Evolutionary conservation across 192 early-diverging fungal species (phyloP).

Genomic region (Gaertneriomyces semiglobifer): DNA sequence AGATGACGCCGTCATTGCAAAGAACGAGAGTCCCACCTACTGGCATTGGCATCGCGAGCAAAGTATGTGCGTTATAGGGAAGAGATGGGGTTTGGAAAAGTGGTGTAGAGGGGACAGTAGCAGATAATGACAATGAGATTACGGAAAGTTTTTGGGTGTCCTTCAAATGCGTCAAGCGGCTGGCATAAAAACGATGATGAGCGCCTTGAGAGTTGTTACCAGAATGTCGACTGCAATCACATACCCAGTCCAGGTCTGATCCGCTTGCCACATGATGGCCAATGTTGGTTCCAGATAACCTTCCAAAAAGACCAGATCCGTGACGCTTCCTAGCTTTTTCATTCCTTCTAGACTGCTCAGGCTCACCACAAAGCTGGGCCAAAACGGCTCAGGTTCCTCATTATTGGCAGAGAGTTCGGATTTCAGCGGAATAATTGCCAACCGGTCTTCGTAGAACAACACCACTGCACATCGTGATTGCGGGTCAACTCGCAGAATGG

Average conservation of each 20-base stretch:
- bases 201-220: not conserved
- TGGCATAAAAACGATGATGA: slow-evolving; percentile 26
- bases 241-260: slow-evolving; percentile 84
- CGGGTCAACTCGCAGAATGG: slow-evolving; percentile 64
- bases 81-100: slow-evolving; percentile 31
- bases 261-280: slow-evolving; percentile 85
- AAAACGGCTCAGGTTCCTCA: slow-evolving; percentile 27
- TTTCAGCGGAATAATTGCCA: slow-evolving; percentile 86
- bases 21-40: slow-evolving; percentile 83
- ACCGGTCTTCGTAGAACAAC: slow-evolving; percentile 80
- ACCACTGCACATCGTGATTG: slow-evolving; percentile 83
- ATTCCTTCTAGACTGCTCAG: slow-evolving; percentile 35
- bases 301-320: slow-evolving; percentile 86
- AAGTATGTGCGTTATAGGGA: slow-evolving; percentile 73
- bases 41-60: slow-evolving; percentile 76
- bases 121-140: slow-evolving; percentile 43
- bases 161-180: slow-evolving; percentile 56
- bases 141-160: slow-evolving; percentile 76
- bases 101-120: too few species aligned
- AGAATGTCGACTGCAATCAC: slow-evolving; percentile 6
- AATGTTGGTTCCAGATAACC: slow-evolving; percentile 93
- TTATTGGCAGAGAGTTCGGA: slow-evolving; percentile 40
- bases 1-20: slow-evolving; percentile 73
- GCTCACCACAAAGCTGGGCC: slow-evolving; percentile 42
- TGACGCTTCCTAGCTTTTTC: slow-evolving; percentile 64